Evolutionary conservation across 495 filamentous ascomycete species (phyloP), one percentile per base, ranked within the genome.

Genomic region (Tuber borchii): DNA sequence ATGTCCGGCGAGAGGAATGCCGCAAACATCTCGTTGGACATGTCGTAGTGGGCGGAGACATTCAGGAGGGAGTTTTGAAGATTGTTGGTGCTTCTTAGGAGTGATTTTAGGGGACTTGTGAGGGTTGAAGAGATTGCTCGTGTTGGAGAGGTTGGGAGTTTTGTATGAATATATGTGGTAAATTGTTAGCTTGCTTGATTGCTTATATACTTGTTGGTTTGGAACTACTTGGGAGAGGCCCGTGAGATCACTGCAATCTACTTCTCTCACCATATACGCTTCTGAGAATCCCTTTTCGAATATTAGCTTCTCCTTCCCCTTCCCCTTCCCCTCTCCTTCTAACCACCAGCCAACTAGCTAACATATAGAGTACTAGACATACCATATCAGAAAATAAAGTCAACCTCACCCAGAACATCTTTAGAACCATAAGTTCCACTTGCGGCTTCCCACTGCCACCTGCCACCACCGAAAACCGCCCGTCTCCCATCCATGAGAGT

Each of bases 1-100:
- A 93, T 91, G 76, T 93, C 91, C 6, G 86, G 83, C 1, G 90
- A 92, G 39, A 93, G 85, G 73, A 93, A 93, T 3, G 90, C 89
- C 12, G 89, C 86, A 77, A 93, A 93, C 86, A 93, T 90, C 39
- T 88, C 87, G 82, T 93, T 93, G 78, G 88, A 89, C 74, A 92
- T 91, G 82, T 93, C 91, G 78, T 93, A 93, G 75, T 93, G 91
- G n/a, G 89, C 88, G 2, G 86, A 85, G 69, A 90, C 87, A 77
- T 93, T 91, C 71, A 91, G 83, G 20, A 88, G 87, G 2, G 91
- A 86, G 73, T 91, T 91, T 9, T 87, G 85, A 37, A 91, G 83
- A 31, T 88, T 91, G 80, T 93, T 93, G 10, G 86, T 89, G 37
- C 85, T 86, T 71, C 88, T 86, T 20, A 87, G 86, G 72, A 91